phyloP scores from a whole-genome alignment of 2,329 filamentous ascomycete genomes.

The Pseudonectria buxi region DNA sequence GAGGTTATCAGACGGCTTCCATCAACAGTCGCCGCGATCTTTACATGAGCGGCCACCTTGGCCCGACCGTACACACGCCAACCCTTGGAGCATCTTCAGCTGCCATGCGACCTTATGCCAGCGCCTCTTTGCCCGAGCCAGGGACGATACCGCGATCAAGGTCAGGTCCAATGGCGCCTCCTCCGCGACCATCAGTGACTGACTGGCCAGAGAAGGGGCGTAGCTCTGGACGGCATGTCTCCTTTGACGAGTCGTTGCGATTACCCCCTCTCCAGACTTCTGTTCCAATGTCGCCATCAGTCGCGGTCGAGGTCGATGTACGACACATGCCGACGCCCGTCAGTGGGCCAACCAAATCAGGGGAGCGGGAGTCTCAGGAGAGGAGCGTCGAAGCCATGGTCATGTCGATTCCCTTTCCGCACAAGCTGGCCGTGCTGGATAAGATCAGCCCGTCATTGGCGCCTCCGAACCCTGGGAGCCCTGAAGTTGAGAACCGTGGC shows the following conservation, averaged over 20 bases:
- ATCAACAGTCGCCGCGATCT: conserved; percentile 8
- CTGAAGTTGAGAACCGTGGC: conserved; percentile 50
- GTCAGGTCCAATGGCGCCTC: conserved; percentile 45
- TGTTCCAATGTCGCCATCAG: conserved; percentile 25
- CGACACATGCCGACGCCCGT: conserved; percentile 21
- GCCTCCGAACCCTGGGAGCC: conserved; percentile 26
- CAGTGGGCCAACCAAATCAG: conserved; percentile 19
- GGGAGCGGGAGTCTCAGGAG: conserved; percentile 27
- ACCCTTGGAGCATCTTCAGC: conserved; percentile 14
- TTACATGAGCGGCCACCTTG: conserved; percentile 6
- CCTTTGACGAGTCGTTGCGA: conserved; percentile 47
- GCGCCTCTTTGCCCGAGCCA: conserved; percentile 24
- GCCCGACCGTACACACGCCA: conserved; percentile 12
- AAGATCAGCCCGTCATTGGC: conserved; percentile 66
- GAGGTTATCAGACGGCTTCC: conserved; percentile 24
- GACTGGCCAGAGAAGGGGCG: conserved; percentile 26
- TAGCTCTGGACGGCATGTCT: conserved; percentile 35
- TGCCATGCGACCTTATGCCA: conserved; percentile 15
- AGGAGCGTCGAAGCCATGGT: conserved; percentile 60
- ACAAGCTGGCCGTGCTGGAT: conserved; percentile 70
- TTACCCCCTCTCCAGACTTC: conserved; percentile 47
- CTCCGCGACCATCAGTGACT: conserved; percentile 38
- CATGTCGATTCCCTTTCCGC: conserved; percentile 65
- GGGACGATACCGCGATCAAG: conserved; percentile 25
- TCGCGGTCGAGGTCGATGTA: conserved; percentile 18